Base-by-base conservation (phyloP, 2,329 filamentous ascomycete species). In the Hypoxylon sp. region DNA sequence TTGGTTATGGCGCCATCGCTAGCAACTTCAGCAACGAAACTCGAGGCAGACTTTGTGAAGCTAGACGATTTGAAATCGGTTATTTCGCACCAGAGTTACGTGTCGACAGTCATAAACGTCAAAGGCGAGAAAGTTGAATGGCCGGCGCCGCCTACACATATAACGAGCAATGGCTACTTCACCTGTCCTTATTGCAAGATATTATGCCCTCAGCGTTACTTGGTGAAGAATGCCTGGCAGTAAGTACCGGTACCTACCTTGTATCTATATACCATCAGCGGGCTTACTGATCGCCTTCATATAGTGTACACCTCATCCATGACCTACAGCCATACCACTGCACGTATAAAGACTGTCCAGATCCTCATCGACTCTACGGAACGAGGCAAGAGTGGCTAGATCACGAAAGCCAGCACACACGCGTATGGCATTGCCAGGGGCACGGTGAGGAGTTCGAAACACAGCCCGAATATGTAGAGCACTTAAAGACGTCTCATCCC, bases 281-380 rank as follows among this genome's bases (percentile, higher is more conserved):
- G 24, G 11, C 10, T 8, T 26, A 17, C 20, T 22, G 26, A 28
- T 26, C n/a, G 3, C 17, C 17, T 41, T 28, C 20, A 13, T 6
- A 47, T 46, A 59, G 37, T 4, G 43, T 32, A 20, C 67, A 69
- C 37, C 41, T 68, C 1, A 65, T 63, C 11, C 65, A 67, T 20
- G 68, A 70, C 19, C 44, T 70, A 8, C 63, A 67, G 22, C 54
- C 68, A 10, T 70, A 70, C 48, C 55, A 62, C 15, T 70, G 68
- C 50, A 70, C 68, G 2, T 68, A 70, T 28, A 46, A 67, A 52
- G 44, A 53, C 19, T 70, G 68, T 11, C 17, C 39, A 17, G 65
- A 68, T 20, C 60, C 63, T 17, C n/a, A 63, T 26, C 56, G 63
- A 3, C 46, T 66, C 1, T 70, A 70, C 41, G 58, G 56, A 6